These are phyloP conservation scores for Blastobotrys raffinosifermentans DNA, from an alignment of 1,139 yeast species.

Conservation along the genomic window DNA sequence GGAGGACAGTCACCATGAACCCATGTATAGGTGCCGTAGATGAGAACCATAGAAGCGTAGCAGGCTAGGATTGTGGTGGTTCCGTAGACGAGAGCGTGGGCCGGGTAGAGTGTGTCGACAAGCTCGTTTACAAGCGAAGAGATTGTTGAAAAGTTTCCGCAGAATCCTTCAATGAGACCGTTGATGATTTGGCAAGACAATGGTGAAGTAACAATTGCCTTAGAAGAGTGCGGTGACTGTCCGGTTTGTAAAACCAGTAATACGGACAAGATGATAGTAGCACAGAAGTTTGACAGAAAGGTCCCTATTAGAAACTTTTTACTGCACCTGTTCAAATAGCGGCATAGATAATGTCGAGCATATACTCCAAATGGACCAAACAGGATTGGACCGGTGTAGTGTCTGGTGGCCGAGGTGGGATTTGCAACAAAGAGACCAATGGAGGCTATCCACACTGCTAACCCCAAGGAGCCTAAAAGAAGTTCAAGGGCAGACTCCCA, in stretches of 20 bases:
- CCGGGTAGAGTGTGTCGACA: conserved; percentile 32
- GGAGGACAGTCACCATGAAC: conserved; percentile 32
- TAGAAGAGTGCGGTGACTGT: conserved; percentile 16
- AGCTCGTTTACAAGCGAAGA: conserved; percentile 73
- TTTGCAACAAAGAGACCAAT: conserved; percentile 40
- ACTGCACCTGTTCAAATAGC: conserved; percentile 38
- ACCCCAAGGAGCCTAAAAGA: conserved; percentile 26
- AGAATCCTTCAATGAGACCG: conserved; percentile 64
- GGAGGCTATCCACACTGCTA: conserved; percentile 38
- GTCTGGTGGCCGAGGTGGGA: conserved; percentile 43
- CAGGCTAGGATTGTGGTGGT: conserved; percentile 33
- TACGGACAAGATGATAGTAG: conserved; percentile 52
- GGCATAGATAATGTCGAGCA: conserved; percentile 50
- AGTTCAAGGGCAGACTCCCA: conserved; percentile 5
- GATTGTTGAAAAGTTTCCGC: conserved; percentile 73
- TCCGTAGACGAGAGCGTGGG: conserved; percentile 39
- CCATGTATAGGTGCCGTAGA: conserved; percentile 48
- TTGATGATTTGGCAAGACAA: conserved; percentile 47
- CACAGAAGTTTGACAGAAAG: conserved; percentile 57
- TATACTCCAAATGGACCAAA: conserved; percentile 68
- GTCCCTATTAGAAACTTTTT: conserved; percentile 66
- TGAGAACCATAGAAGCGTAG: conserved; percentile 37
- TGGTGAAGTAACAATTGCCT: conserved; percentile 31
- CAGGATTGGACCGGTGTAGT: conserved; percentile 53
- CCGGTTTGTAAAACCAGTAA: conserved; percentile 50